phyloP scores from a whole-genome alignment of 441 rosid genomes.

The Metrosideros polymorpha region DNA sequence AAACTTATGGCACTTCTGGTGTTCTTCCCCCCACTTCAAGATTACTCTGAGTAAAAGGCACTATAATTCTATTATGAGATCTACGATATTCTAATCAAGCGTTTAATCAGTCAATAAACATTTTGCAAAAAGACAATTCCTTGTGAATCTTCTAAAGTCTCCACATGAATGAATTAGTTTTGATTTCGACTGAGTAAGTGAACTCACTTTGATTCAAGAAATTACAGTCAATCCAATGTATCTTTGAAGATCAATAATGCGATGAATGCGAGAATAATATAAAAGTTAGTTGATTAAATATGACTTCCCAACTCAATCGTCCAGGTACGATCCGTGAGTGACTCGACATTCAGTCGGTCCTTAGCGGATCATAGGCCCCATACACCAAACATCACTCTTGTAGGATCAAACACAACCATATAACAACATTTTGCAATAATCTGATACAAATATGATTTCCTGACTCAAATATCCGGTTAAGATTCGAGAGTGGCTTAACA shows the following conservation, averaged over 20 bases:
- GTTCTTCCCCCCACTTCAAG: too few species aligned
- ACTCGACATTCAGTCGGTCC: background rate
- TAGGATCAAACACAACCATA: too few species aligned
- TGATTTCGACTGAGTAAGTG: background rate
- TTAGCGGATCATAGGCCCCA: background rate
- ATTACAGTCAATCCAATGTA: background rate
- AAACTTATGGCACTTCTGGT: too few species aligned
- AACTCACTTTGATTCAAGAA: background rate
- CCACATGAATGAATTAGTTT: background rate
- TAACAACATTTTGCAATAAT: too few species aligned
- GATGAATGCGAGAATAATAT: background rate
- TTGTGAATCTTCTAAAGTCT: background rate
- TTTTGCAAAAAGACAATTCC: fast-evolving
- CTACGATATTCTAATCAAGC: background rate
- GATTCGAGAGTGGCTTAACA: too few species aligned
- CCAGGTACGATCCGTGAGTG: background rate
- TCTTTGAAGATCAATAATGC: background rate
- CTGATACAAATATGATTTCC: too few species aligned
- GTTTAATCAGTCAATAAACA: background rate
- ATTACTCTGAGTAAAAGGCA: background rate
- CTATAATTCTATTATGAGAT: fast-evolving
- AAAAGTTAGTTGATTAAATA: background rate
- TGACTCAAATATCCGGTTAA: too few species aligned
- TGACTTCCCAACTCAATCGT: background rate
- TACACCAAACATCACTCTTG: background rate